Conservation (phyloP, 2,329 filamentous ascomycete species). For the Ascochyta lentis region DNA sequence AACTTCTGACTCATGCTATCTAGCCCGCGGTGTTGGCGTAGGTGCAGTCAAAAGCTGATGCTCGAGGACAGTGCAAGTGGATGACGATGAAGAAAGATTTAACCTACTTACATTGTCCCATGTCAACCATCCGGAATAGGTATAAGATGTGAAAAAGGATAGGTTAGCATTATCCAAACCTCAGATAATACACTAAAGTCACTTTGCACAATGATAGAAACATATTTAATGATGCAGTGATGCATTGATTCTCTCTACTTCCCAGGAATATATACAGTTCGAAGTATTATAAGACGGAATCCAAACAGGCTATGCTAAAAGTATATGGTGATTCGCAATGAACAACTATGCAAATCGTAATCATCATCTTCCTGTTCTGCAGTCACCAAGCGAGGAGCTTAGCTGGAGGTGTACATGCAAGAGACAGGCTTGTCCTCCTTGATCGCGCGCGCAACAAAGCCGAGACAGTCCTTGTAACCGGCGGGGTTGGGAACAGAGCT, state of each 20-base stretch:
- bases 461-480: conserved; percentile 45
- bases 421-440: conserved; percentile 20
- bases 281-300: neutral
- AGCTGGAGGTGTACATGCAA: conserved; percentile 29
- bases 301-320: conserved; percentile 7
- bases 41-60: too few relatives aligned
- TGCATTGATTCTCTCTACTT: neutral
- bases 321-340: neutral
- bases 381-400: neutral
- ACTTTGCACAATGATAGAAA: too few relatives aligned
- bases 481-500: conserved; percentile 23
- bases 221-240: neutral
- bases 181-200: too few relatives aligned
- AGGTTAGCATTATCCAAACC: too few relatives aligned
- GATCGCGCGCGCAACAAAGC: conserved; percentile 40
- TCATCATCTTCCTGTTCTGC: neutral
- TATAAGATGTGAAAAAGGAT: too few relatives aligned
- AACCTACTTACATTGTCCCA: too few relatives aligned
- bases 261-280: conserved; percentile 8
- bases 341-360: neutral
- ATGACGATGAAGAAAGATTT: too few relatives aligned
- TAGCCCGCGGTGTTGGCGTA: too few relatives aligned
- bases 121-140: too few relatives aligned
- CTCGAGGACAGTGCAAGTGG: too few relatives aligned
- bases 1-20: too few relatives aligned